Evolutionary conservation across 2,329 filamentous ascomycete species (phyloP), one percentile per base, ranked within the genome.

Genomic region (Verticillium nonalfalfae): DNA sequence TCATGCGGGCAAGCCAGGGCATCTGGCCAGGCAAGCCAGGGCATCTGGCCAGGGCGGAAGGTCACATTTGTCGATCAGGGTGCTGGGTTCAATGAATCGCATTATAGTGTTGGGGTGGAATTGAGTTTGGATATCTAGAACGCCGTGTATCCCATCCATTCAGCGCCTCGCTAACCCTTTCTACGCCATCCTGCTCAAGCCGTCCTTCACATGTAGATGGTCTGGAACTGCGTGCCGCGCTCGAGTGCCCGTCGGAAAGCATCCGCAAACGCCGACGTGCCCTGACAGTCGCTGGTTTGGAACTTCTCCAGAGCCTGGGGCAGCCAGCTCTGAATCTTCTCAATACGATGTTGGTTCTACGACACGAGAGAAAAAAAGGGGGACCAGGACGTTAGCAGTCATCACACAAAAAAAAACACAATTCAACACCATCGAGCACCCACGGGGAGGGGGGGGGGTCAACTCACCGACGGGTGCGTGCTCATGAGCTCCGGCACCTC

Each of bases 401-500:
- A 52, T n/a, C 45, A 11, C 45, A 36, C 13, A 36, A 18, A 52
- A 52, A 11, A 31, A 2, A 31, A 31, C 26, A 31, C 5, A 4
- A 31, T 31, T 4, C 5, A 3, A 5, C n/a, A 56, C 31, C 6
- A 3, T 18, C 7, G 54, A 39, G 15, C n/a, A 45, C 58, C 60
- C n/a, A 45, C 57, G 9, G 7, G 35, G 31, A n/a, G 34, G 58
- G 14, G n/a, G n/a, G n/a, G n/a, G n/a, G n/a, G n/a, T 38, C 35
- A 60, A 76, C 83, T 63, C 76, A 87, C 85, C 64, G 87, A 88
- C 39, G 90, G 90, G 76, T 94, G 90, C 6, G 90, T 93, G 69
- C 85, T 90, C 67, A 92, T 74, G 76, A 90, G 88, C 73, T 93
- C 87, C 1, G 90, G 90, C 38, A 84, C 79, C 61, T 83, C 80